Evolutionary conservation across 768 basidiomycete species (phyloP).

Genomic region (Agaricus subrufescens): DNA sequence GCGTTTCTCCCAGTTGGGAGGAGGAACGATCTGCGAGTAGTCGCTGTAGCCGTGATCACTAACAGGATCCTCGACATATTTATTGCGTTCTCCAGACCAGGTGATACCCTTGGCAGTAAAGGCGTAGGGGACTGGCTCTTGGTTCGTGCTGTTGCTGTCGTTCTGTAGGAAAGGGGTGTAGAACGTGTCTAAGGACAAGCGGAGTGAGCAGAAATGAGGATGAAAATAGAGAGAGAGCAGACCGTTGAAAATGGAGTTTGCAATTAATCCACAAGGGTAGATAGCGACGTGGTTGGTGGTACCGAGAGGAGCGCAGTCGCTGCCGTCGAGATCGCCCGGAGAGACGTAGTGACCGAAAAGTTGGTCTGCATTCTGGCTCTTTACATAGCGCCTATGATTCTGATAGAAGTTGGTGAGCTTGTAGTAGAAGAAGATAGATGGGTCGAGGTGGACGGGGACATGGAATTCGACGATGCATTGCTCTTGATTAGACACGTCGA

Average conservation of each 20-base stretch:
- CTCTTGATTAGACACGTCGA: slow-evolving; percentile 36
- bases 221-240: slow-evolving; percentile 14
- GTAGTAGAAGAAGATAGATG: slow-evolving; percentile 90
- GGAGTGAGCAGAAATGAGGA: slow-evolving; percentile 2
- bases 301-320: slow-evolving; percentile 90
- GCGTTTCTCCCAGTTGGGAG: slow-evolving; percentile 82
- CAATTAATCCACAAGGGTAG: slow-evolving; percentile 96
- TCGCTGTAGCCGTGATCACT: slow-evolving; percentile 44
- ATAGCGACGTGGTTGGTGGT: slow-evolving; percentile 49
- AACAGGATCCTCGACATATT: slow-evolving; percentile 65
- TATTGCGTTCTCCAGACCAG: slow-evolving; percentile 94
- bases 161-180: slow-evolving; percentile 56
- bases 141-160: slow-evolving; percentile 33
- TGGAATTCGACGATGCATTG: slow-evolving; percentile 82
- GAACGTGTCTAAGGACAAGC: slow-evolving; percentile 63
- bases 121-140: slow-evolving; percentile 49
- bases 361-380: slow-evolving; percentile 82
- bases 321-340: slow-evolving; percentile 43
- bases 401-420: slow-evolving; percentile 96
- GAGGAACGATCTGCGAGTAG: slow-evolving; percentile 72
- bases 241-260: slow-evolving; percentile 97
- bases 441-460: slow-evolving; percentile 69
- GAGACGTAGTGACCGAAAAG: slow-evolving; percentile 68
- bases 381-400: slow-evolving; percentile 97
- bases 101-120: slow-evolving; percentile 82